Evolutionary conservation across 257 asterid genomes (phyloP).

Genomic region (Solanum appendiculatum): DNA sequence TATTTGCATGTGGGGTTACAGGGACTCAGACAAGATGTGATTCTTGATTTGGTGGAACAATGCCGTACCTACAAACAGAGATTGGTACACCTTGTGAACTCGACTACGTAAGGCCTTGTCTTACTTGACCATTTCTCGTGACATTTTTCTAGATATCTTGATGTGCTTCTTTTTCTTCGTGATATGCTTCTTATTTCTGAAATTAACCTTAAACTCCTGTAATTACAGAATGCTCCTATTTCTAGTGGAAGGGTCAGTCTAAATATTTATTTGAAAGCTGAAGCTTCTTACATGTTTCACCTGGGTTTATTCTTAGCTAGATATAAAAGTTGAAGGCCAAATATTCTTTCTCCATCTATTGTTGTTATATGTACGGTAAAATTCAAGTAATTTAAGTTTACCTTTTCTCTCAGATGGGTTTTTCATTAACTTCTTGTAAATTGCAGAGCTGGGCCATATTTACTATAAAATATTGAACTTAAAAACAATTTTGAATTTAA

Average conservation of each 20-base stretch:
- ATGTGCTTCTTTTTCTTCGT: not conserved
- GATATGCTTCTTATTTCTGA: not conserved
- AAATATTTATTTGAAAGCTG: not conserved
- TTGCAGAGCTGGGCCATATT: not conserved
- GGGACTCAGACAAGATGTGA: constrained; percentile 47
- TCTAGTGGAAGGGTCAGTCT: not conserved
- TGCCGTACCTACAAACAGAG: constrained; percentile 11
- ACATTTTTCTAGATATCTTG: not conserved
- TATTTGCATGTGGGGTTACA: constrained; percentile 20
- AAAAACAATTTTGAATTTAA: not conserved
- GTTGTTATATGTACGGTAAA: not conserved
- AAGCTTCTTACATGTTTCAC: not conserved
- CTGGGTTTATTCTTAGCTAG: not conserved
- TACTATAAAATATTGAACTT: not conserved
- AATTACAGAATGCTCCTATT: not conserved
- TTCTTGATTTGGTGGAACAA: constrained; percentile 9
- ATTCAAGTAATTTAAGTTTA: not conserved
- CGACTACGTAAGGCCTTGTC: constrained; percentile 3
- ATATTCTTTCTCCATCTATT: not conserved
- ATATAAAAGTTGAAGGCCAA: not conserved
- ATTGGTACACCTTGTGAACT: constrained; percentile 10
- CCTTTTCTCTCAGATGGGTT: not conserved
- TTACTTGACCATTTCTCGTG: not conserved
- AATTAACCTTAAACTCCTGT: not conserved
- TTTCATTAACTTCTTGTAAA: not conserved